Conservation (phyloP, 1,139 yeast species). For the Nadsonia commutata region DNA sequence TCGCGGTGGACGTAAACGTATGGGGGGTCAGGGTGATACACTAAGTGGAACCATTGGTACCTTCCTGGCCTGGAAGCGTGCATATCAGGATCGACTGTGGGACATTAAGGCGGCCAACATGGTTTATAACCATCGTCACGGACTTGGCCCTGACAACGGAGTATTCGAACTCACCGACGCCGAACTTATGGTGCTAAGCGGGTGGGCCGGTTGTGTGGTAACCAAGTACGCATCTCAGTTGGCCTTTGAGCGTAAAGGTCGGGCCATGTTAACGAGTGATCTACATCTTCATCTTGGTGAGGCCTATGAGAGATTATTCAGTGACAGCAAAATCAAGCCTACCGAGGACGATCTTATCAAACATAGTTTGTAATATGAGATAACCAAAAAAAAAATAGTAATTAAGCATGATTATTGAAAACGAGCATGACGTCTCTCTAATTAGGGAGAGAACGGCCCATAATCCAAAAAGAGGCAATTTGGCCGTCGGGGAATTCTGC, state of each 20-base stretch:
- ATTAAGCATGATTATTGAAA: too few species aligned
- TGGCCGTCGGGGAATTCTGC: too few species aligned
- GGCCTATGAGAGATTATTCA: too few species aligned
- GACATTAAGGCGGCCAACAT: too few species aligned
- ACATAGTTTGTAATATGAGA: too few species aligned
- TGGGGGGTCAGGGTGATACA: slow-evolving; percentile 86
- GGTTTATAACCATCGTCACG: slow-evolving; percentile 20
- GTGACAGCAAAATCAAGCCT: too few species aligned
- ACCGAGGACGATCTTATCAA: too few species aligned
- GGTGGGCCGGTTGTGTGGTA: slow-evolving; percentile 57
- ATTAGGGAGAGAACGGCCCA: too few species aligned
- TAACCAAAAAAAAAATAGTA: too few species aligned
- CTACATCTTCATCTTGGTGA: slow-evolving; percentile 53
- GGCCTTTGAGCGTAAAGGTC: slow-evolving; percentile 52
- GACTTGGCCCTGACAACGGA: slow-evolving; percentile 18
- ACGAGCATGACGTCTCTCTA: too few species aligned
- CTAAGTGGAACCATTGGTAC: slow-evolving; percentile 60
- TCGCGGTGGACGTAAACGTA: slow-evolving; percentile 56
- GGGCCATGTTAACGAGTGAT: slow-evolving; percentile 80
- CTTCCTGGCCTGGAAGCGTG: slow-evolving; percentile 47
- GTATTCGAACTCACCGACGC: slow-evolving; percentile 27
- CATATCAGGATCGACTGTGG: slow-evolving; percentile 48
- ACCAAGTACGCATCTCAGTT: slow-evolving; percentile 51
- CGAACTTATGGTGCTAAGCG: slow-evolving; percentile 36
- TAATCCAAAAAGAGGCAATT: too few species aligned